Percentiles rank a stretch among this genome's conserved stretches.
These are phyloP conservation scores for Larix kaempferi DNA, from an alignment of 75 land plant genomes.

Conservation along the genomic window DNA sequence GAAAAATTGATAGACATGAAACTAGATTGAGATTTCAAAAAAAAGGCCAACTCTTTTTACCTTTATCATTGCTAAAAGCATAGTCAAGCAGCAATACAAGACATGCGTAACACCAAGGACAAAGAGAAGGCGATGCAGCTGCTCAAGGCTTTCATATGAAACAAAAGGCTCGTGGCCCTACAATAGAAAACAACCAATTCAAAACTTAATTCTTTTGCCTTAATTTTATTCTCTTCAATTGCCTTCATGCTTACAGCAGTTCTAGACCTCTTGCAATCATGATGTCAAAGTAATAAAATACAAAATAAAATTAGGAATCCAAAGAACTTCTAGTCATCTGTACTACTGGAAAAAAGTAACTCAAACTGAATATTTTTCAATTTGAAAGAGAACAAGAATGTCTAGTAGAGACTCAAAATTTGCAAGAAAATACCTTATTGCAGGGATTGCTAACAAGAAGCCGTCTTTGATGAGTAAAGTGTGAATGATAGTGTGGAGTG, in stretches of 20 bases:
- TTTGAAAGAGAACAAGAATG: no score
- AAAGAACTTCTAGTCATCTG: no score
- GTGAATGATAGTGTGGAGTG: neutral
- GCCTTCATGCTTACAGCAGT: no score
- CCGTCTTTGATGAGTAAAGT: neutral
- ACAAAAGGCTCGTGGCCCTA: slow-evolving; percentile 81
- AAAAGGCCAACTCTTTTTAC: slow-evolving; percentile 18
- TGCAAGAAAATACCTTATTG: neutral
- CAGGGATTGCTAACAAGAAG: neutral
- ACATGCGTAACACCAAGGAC: slow-evolving; percentile 80
- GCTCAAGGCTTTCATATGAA: slow-evolving; percentile 66
- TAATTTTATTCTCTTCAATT: no score
- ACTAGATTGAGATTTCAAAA: neutral
- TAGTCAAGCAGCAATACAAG: slow-evolving; percentile 58
- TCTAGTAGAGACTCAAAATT: no score
- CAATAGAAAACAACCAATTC: slow-evolving; percentile 4
- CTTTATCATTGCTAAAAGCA: slow-evolving; percentile 69
- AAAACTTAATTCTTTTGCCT: neutral
- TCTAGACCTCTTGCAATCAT: no score
- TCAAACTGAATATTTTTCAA: no score
- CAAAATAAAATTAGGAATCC: no score
- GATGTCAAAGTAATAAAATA: no score
- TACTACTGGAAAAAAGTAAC: no score
- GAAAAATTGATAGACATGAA: neutral
- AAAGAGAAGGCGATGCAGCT: slow-evolving; percentile 72